Percentiles rank a stretch among this genome's conserved stretches.
Conservation (phyloP, 306 rosid species). For the Trichosanthes cucumerina region DNA sequence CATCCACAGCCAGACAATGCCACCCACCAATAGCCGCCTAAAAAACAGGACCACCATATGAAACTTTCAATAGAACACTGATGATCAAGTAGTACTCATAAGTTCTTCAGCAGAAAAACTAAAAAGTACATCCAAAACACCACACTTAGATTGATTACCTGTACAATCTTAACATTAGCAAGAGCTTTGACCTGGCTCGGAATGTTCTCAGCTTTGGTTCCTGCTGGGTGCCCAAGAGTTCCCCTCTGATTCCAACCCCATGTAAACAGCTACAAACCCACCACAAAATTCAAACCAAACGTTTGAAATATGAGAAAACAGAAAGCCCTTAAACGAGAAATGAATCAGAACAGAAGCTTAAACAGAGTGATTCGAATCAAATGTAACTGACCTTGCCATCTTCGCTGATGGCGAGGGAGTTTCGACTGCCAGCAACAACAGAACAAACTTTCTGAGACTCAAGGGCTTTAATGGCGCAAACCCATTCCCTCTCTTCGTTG, state of each 20-base stretch:
- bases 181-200: constrained; percentile 95
- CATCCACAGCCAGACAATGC: constrained; percentile 99
- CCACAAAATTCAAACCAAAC: constrained; percentile 1
- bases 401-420: constrained; percentile 77
- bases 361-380: background rate
- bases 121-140: background rate
- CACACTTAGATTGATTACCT: constrained; percentile 37
- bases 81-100: background rate
- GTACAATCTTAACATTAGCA: constrained; percentile 58
- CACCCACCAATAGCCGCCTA: constrained; percentile 99
- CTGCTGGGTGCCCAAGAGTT: constrained; percentile 84
- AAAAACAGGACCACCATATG: constrained; percentile 8
- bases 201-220: constrained; percentile 69
- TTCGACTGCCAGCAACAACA: constrained; percentile 90
- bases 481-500: constrained; percentile 69
- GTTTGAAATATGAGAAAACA: background rate
- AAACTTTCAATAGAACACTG: background rate
- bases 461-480: constrained; percentile 45
- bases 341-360: background rate
- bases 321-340: background rate
- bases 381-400: constrained; percentile 59
- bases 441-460: constrained; percentile 40
- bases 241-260: constrained; percentile 99
- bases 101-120: background rate
- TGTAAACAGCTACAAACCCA: constrained; percentile 57